These are phyloP conservation scores for Mycena pura DNA, from an alignment of 768 basidiomycete species.

Conservation along the genomic window DNA sequence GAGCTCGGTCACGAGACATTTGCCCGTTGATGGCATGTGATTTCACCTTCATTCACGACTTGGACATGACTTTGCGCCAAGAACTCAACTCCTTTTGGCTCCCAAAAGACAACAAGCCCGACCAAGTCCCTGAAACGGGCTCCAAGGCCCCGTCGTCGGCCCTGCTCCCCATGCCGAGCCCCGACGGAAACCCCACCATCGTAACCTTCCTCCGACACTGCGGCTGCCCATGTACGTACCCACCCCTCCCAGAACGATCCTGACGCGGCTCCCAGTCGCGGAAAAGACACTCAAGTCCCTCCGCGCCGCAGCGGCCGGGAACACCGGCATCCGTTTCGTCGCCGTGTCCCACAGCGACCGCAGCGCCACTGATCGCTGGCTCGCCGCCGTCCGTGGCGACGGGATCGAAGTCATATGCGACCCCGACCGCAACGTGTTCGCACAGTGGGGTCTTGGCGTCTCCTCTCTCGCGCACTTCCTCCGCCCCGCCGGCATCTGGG, in stretches of 20 bases:
- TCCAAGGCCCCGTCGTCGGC: conserved; percentile 8
- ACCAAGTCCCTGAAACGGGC: background rate
- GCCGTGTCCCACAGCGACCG: conserved; percentile 19
- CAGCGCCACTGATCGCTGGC: conserved; percentile 1
- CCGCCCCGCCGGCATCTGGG: conserved; percentile 7
- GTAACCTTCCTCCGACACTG: conserved; percentile 17
- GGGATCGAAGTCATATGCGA: conserved; percentile 8
- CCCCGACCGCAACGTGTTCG: conserved; percentile 1
- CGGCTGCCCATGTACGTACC: conserved; percentile 18
- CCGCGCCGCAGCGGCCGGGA: background rate
- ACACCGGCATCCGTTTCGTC: conserved; percentile 3
- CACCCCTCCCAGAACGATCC: too few species aligned
- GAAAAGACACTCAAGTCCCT: conserved; percentile 18
- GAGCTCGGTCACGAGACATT: too few species aligned
- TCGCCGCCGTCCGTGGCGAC: conserved; percentile 6
- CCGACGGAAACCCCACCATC: conserved; percentile 2
- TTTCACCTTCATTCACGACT: background rate
- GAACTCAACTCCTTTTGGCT: conserved; percentile 6
- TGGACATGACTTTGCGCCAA: conserved; percentile 17
- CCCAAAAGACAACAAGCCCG: conserved; percentile 1
- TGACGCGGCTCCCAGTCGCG: background rate
- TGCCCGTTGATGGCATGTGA: too few species aligned
- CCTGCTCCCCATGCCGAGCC: background rate
- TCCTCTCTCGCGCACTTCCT: conserved; percentile 11
- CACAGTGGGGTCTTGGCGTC: conserved; percentile 11